These are phyloP conservation scores for Fusarium temperatum DNA, from an alignment of 2,329 filamentous ascomycete species.

Conservation along the genomic window DNA sequence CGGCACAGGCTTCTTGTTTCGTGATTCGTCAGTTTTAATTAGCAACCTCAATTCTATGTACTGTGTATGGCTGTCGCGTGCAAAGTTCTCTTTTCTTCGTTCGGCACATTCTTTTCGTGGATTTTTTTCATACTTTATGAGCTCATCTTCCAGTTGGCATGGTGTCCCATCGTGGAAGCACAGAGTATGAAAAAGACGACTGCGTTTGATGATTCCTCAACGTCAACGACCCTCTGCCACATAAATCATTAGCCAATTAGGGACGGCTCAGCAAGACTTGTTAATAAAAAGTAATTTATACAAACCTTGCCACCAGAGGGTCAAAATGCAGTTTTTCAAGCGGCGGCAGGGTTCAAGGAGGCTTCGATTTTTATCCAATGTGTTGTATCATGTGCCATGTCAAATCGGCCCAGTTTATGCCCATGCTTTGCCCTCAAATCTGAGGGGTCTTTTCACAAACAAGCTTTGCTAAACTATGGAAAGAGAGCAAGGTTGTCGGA, in stretches of 20 bases:
- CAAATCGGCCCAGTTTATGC: conserved; percentile 6
- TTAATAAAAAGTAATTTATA: background rate
- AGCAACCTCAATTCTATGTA: background rate
- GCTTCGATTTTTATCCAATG: conserved; percentile 11
- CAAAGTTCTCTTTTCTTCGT: background rate
- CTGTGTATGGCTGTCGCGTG: conserved; percentile 9
- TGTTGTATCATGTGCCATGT: conserved; percentile 18
- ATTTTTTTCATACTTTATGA: background rate
- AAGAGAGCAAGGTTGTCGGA: conserved; percentile 4
- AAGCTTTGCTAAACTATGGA: conserved; percentile 19
- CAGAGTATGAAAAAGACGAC: background rate
- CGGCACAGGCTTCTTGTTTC: background rate
- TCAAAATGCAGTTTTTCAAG: background rate
- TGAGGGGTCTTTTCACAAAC: background rate
- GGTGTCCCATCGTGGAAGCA: no score
- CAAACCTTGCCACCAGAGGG: background rate
- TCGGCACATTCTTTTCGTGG: background rate
- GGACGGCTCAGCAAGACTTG: background rate
- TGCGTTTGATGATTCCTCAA: background rate
- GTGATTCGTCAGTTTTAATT: conserved; percentile 24
- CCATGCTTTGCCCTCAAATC: background rate
- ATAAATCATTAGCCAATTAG: background rate
- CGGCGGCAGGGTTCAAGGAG: conserved; percentile 10
- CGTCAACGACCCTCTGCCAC: background rate
- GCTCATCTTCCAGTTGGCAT: background rate